phyloP scores from a whole-genome alignment of 148 eudicot genomes.

The Spergularia marina region DNA sequence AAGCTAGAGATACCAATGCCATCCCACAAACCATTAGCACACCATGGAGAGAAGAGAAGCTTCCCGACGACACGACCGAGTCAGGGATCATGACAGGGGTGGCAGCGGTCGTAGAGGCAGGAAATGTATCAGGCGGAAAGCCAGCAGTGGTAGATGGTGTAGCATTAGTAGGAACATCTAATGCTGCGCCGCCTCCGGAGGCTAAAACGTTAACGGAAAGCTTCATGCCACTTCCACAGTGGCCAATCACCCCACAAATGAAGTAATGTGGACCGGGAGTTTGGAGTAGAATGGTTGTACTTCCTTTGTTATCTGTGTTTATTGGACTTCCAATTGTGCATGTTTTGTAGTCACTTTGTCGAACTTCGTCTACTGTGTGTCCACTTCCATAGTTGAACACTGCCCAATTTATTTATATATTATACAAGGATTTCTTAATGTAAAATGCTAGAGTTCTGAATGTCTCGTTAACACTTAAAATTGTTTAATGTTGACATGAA shows the following conservation, averaged over 20 bases:
- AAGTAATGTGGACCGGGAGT: constrained; percentile 71
- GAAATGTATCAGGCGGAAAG: not conserved
- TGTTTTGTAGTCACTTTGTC: constrained; percentile 50
- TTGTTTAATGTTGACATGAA: too few species aligned
- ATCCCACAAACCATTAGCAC: constrained; percentile 14
- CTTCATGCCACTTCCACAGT: constrained; percentile 80
- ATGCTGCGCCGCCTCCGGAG: constrained; percentile 12
- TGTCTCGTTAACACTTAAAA: too few species aligned
- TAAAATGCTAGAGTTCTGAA: too few species aligned
- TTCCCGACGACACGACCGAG: constrained; percentile 30
- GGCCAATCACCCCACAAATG: constrained; percentile 68
- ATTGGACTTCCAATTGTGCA: constrained; percentile 65
- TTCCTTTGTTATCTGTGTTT: constrained; percentile 56
- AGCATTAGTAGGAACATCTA: constrained; percentile 12
- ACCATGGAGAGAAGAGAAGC: constrained; percentile 27
- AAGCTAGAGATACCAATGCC: constrained; percentile 16
- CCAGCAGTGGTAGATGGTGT: constrained; percentile 16
- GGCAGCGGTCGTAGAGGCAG: constrained; percentile 16
- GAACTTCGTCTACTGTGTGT: constrained; percentile 78
- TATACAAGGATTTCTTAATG: too few species aligned
- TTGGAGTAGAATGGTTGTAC: constrained; percentile 58
- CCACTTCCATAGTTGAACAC: constrained; percentile 70
- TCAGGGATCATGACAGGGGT: constrained; percentile 25
- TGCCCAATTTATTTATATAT: constrained; percentile 15
- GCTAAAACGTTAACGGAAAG: constrained; percentile 54